These are phyloP conservation scores for Sechiopsis laciniata DNA, from an alignment of 306 rosid genomes.

Conservation along the genomic window DNA sequence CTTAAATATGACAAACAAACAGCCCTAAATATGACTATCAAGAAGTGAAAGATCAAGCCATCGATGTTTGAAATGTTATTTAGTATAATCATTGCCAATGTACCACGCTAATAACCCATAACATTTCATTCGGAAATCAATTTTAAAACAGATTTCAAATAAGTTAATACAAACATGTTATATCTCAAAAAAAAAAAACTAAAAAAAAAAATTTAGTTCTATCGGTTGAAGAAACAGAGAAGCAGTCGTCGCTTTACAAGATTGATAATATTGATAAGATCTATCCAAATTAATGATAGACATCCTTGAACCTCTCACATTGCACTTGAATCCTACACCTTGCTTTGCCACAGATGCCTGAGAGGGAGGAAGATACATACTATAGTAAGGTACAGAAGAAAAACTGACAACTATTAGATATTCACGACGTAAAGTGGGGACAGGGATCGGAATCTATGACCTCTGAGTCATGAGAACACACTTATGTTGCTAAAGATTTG, in stretches of 20 bases:
- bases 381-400: not conserved
- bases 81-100: not conserved
- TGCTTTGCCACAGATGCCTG: constrained; percentile 18
- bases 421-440: not conserved
- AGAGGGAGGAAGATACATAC: constrained; percentile 2
- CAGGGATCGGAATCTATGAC: too few relatives aligned
- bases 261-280: not conserved
- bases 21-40: too few relatives aligned
- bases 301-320: not conserved
- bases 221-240: constrained; percentile 1
- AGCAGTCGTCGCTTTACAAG: constrained; percentile 7
- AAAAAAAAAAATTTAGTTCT: not conserved
- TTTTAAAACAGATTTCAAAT: not conserved
- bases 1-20: too few relatives aligned
- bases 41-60: too few relatives aligned
- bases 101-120: not conserved
- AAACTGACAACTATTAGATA: not conserved
- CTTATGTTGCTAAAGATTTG: not conserved
- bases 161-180: constrained; percentile 6
- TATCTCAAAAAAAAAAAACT: not conserved
- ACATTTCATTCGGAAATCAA: not conserved
- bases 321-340: not conserved
- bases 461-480: too few relatives aligned
- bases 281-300: not conserved
- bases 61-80: too few relatives aligned